Conservation (phyloP, 2,329 filamentous ascomycete genomes). For the Trichoderma lentiforme region DNA sequence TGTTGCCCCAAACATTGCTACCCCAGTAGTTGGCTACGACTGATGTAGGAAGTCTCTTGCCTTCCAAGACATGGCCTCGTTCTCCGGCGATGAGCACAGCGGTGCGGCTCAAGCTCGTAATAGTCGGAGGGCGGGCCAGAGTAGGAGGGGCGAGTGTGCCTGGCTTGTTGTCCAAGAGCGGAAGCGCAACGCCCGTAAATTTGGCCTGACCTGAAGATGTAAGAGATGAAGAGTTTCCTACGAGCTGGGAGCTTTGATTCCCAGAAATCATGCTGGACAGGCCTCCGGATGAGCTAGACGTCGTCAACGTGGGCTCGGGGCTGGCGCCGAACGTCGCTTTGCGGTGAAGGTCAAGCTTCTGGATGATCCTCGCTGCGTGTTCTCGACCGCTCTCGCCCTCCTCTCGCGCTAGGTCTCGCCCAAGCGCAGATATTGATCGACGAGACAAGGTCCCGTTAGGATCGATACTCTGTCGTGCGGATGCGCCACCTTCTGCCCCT, state of each 20-base stretch:
- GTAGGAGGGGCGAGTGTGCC: constrained; percentile 78
- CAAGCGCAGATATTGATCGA: constrained; percentile 55
- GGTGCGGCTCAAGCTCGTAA: constrained; percentile 81
- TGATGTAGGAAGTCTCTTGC: constrained; percentile 74
- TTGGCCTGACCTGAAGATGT: constrained; percentile 30
- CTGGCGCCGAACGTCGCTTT: constrained; percentile 62
- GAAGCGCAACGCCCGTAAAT: constrained; percentile 30
- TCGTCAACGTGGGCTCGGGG: constrained; percentile 36
- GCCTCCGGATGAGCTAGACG: constrained; percentile 51
- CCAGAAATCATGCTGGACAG: constrained; percentile 84
- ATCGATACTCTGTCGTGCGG: constrained; percentile 70
- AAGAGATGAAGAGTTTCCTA: constrained; percentile 47
- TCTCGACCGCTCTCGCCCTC: constrained; percentile 75
- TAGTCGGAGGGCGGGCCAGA: constrained; percentile 74
- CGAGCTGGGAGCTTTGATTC: constrained; percentile 53
- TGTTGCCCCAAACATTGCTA: constrained; percentile 67
- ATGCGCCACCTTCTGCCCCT: constrained; percentile 52
- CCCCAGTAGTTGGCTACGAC: constrained; percentile 95
- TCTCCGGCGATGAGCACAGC: constrained; percentile 81
- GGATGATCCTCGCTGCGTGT: constrained; percentile 83
- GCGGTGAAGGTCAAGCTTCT: constrained; percentile 85
- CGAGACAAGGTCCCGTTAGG: constrained; percentile 49
- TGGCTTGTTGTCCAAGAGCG: constrained; percentile 44
- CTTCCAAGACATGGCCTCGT: constrained; percentile 62
- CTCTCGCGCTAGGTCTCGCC: constrained; percentile 50